Evolutionary conservation across 192 early-diverging fungal species (phyloP).

Genomic region (Chytriomyces sp.): DNA sequence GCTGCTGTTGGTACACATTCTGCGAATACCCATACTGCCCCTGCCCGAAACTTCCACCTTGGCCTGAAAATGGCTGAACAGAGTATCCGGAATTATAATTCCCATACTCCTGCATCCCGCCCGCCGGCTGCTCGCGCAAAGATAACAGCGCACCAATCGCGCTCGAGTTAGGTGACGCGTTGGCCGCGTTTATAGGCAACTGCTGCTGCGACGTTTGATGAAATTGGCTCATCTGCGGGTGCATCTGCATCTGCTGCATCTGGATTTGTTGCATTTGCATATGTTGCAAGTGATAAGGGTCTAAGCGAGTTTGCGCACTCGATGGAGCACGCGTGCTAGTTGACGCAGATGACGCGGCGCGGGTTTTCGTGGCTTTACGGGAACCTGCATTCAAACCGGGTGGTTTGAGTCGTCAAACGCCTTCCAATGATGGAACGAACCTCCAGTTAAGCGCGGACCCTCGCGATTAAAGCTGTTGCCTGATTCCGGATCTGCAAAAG

Average conservation of each 20-base stretch:
- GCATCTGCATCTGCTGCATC: background rate
- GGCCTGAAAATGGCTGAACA: too few species aligned
- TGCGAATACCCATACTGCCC: too few species aligned
- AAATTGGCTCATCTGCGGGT: background rate
- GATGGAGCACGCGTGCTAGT: background rate
- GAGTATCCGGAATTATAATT: too few species aligned
- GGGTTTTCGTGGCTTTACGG: background rate
- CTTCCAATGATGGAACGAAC: background rate
- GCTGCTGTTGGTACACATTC: too few species aligned
- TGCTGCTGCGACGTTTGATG: background rate
- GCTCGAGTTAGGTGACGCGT: background rate
- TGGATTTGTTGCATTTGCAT: background rate
- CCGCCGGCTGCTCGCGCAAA: background rate
- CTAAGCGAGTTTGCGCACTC: background rate
- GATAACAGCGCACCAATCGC: background rate
- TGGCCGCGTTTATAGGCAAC: too few species aligned
- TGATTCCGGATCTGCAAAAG: constrained; percentile 9
- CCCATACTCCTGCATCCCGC: too few species aligned
- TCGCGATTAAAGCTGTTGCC: background rate
- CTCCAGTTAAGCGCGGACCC: constrained; percentile 24
- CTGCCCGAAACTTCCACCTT: too few species aligned
- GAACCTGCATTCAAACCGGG: background rate
- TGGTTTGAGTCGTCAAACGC: background rate
- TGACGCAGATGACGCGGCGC: background rate
- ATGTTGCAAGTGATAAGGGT: background rate